phyloP scores from a whole-genome alignment of 2,329 filamentous ascomycete genomes.

The Talaromyces sp. region DNA sequence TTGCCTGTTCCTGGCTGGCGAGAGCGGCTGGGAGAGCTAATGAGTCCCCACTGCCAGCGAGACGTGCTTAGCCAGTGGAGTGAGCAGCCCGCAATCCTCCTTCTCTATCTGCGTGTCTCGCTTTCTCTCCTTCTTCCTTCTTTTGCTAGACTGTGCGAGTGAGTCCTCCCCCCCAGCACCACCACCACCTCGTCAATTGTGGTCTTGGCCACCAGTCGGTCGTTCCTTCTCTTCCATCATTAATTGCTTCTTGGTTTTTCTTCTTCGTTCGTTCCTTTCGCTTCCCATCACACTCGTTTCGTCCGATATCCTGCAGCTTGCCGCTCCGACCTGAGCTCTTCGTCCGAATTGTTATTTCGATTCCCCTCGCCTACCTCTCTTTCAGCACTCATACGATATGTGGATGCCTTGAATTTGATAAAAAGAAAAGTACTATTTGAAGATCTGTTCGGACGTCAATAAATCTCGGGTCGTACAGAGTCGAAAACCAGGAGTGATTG shows the following conservation, averaged over 20 bases:
- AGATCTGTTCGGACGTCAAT: not conserved
- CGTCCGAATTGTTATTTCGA: slow-evolving; percentile 5
- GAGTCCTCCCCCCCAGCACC: not conserved
- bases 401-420: slow-evolving; percentile 5
- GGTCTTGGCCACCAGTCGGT: slow-evolving; percentile 19
- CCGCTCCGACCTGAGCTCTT: not conserved
- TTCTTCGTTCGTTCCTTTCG: slow-evolving; percentile 18
- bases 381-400: slow-evolving; percentile 10
- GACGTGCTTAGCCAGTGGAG: too few relatives aligned
- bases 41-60: not conserved
- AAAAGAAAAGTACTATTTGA: not conserved
- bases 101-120: not conserved
- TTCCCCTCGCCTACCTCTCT: slow-evolving; percentile 4
- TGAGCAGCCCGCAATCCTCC: not conserved
- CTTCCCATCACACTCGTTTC: slow-evolving; percentile 2
- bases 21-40: slow-evolving; percentile 4
- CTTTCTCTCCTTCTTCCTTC: not conserved
- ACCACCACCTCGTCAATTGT: slow-evolving; percentile 26
- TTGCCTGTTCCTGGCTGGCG: slow-evolving; percentile 9
- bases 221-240: slow-evolving; percentile 16
- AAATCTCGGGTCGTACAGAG: not conserved
- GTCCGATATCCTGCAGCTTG: slow-evolving; percentile 1
- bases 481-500: not conserved
- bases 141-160: not conserved
- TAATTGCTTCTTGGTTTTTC: not conserved